A percentile compares a stretch with the other conserved stretches of the same genome.
These are phyloP conservation scores for Phylloporus arenicola DNA, from an alignment of 768 basidiomycete genomes.

Conservation along the genomic window DNA sequence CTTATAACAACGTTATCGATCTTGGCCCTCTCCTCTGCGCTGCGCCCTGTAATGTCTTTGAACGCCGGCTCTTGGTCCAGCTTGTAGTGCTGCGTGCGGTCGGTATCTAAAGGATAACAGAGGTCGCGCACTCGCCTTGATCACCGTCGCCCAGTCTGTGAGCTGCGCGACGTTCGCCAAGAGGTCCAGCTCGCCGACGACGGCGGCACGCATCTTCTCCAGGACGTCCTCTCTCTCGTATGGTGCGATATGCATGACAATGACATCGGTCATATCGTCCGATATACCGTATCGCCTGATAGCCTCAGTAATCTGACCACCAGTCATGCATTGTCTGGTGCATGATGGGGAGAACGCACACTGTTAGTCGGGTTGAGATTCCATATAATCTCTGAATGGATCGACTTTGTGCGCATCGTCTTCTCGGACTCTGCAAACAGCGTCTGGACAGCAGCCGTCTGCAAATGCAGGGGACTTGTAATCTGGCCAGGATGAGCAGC, in stretches of 20 bases:
- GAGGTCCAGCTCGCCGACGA: slow-evolving; percentile 52
- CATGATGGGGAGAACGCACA: slow-evolving; percentile 35
- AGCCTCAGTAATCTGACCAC: slow-evolving; percentile 74
- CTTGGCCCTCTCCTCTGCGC: slow-evolving; percentile 32
- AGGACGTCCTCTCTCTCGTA: slow-evolving; percentile 39
- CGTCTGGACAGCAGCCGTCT: slow-evolving; percentile 80
- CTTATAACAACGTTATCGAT: slow-evolving; percentile 71
- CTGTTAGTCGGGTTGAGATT: slow-evolving; percentile 83
- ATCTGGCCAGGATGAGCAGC: slow-evolving; percentile 47
- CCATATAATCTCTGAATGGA: slow-evolving; percentile 92
- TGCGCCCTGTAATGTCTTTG: slow-evolving; percentile 31
- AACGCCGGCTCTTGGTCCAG: slow-evolving; percentile 49
- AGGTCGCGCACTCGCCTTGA: slow-evolving; percentile 52
- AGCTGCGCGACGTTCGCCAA: slow-evolving; percentile 40
- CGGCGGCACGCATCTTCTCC: slow-evolving; percentile 49
- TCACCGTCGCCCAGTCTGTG: slow-evolving; percentile 70
- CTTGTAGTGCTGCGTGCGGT: slow-evolving; percentile 57
- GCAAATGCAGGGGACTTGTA: slow-evolving; percentile 71
- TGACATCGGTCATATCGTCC: slow-evolving; percentile 52
- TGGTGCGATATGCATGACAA: slow-evolving; percentile 65
- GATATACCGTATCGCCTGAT: slow-evolving; percentile 83
- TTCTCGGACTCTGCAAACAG: slow-evolving; percentile 60
- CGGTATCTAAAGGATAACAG: background rate
- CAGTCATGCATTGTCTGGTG: background rate
- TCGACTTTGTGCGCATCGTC: slow-evolving; percentile 70